Base-by-base conservation (phyloP, 768 basidiomycete genomes). In the Tubosaeta sp. region DNA sequence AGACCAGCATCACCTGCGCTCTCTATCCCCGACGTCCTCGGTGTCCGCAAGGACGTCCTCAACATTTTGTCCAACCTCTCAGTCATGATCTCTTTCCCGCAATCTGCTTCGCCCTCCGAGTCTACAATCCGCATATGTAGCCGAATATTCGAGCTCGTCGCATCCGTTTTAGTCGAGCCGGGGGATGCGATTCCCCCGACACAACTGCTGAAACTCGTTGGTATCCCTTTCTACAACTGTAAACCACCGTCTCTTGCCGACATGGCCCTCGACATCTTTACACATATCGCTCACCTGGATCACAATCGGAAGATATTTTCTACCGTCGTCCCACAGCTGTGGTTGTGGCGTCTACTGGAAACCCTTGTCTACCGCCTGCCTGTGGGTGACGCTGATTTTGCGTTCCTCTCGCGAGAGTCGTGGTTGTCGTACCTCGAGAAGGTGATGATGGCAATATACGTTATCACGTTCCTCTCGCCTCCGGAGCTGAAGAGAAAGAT, bases 361-460 rank as follows among this genome's bases (percentile, higher is more conserved):
- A 76, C 82, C 7, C 80, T 95, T 14, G 78, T 95, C 52, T 85
- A 86, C 61, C 83, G 93, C 42, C 77, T 97, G n/a, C 95, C 95
- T 6, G 68, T 97, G 43, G 68, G 80, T 25, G 86, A 89, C 52
- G 67, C 75, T 16, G 93, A 97, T 69, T 89, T 91, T 65, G 71
- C 83, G 62, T 69, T 87, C 55, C 70, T 82, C 59, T 69, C 73
- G 49, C 75, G 82, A 56, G 85, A 90, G 62, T 62, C 72, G 19
- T 92, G 89, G 84, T 67, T 94, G 42, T 81, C 83, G 38, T 88
- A 91, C 67, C 70, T 90, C 56, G 90, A 95, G 74, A 88, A 88
- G 59, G 72, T 77, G 48, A 75, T 88, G 43, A 82, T 94, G 76
- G 80, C 81, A n/a, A 78, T 97, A 38, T 97, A 97, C 72, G 85